Evolutionary conservation across 257 asterid genomes (phyloP).

Genomic region (Parsonsia alboflavescens): DNA sequence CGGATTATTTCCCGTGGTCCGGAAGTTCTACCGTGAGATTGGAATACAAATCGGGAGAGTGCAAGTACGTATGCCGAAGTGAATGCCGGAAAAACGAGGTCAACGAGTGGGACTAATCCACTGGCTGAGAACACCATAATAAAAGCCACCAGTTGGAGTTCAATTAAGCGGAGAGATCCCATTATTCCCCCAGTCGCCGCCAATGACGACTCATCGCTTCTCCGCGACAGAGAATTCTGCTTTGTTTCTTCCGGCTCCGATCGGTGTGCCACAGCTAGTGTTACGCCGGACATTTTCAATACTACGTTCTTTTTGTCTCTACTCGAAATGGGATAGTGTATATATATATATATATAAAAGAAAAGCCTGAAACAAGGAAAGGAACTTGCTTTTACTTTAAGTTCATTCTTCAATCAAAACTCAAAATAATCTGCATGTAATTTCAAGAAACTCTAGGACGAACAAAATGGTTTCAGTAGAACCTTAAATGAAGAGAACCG

Average conservation of each 20-base stretch:
- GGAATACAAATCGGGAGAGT: conserved; percentile 62
- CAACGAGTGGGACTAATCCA: conserved; percentile 72
- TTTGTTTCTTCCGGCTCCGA: conserved; percentile 21
- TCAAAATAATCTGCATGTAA: not conserved
- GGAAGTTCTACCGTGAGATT: conserved; percentile 26
- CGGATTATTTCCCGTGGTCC: conserved; percentile 45
- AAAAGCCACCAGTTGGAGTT: conserved; percentile 82
- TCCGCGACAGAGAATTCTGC: conserved; percentile 10
- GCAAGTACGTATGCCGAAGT: conserved; percentile 50
- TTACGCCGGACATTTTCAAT: conserved; percentile 51
- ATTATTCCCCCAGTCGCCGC: conserved; percentile 38
- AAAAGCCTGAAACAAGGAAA: not conserved
- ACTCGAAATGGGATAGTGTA: too few species aligned
- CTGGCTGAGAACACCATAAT: conserved; percentile 80
- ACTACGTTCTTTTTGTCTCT: not conserved
- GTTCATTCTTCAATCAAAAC: too few species aligned
- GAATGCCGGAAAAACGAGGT: conserved; percentile 62
- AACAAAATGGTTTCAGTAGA: too few species aligned
- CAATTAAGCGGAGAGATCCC: conserved; percentile 90
- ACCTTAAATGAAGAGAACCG: too few species aligned
- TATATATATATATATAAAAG: not conserved
- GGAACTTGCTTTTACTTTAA: too few species aligned
- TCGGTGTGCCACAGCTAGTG: conserved; percentile 47
- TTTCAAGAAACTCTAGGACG: too few species aligned
- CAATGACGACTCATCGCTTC: not conserved